phyloP scores from a whole-genome alignment of 1,284 basidiomycete genomes.

The Wallemia hederae region DNA sequence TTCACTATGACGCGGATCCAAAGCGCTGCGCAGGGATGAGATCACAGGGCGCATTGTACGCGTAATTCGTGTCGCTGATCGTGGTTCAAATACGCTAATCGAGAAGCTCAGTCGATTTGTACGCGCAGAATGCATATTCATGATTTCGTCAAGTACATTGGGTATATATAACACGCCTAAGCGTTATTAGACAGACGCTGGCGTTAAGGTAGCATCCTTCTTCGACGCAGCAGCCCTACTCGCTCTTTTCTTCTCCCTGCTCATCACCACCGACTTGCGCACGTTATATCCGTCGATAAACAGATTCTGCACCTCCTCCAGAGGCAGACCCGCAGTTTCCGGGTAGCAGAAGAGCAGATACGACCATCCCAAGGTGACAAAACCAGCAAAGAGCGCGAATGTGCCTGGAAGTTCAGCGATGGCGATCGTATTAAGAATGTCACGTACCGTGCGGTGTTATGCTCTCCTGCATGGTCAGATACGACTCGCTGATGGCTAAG shows the following conservation, averaged over 20 bases:
- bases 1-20: too few species aligned
- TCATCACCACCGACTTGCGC: conserved; percentile 13
- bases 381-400: conserved; percentile 16
- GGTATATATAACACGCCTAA: too few species aligned
- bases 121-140: too few species aligned
- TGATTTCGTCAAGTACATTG: too few species aligned
- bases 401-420: conserved; percentile 6
- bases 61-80: too few species aligned
- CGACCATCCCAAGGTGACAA: conserved; percentile 6
- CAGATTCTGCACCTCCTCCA: conserved; percentile 17
- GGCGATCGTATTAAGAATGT: neutral
- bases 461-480: conserved; percentile 10
- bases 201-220: too few species aligned
- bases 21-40: too few species aligned
- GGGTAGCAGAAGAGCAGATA: conserved; percentile 17
- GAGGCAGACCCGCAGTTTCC: conserved; percentile 14
- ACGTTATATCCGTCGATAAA: conserved; percentile 17
- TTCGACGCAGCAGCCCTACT: too few species aligned
- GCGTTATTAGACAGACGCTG: too few species aligned
- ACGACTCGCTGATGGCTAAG: conserved; percentile 9
- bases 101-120: too few species aligned
- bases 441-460: conserved; percentile 11
- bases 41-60: too few species aligned
- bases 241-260: conserved; percentile 9
- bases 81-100: too few species aligned